phyloP scores from a whole-genome alignment of 768 basidiomycete genomes.

The Boletellus sp. region DNA sequence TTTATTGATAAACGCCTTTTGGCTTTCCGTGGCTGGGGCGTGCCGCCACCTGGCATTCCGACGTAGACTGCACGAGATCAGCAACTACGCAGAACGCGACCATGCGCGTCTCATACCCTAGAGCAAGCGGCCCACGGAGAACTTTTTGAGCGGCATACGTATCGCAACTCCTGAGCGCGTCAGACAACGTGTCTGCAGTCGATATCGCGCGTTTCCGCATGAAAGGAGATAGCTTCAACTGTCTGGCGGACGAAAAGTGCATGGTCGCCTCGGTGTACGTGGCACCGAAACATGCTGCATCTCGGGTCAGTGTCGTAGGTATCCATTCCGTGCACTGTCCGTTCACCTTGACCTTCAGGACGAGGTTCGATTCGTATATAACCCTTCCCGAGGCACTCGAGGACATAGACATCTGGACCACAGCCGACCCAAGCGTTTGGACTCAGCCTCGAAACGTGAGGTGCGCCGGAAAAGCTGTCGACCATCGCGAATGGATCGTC shows the following conservation, averaged over 20 bases:
- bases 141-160: slow-evolving; percentile 59
- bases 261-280: slow-evolving; percentile 52
- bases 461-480: slow-evolving; percentile 45
- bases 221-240: slow-evolving; percentile 51
- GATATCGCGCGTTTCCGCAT: slow-evolving; percentile 50
- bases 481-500: slow-evolving; percentile 68
- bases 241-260: slow-evolving; percentile 41
- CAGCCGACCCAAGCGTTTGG: slow-evolving; percentile 76
- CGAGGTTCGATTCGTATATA: slow-evolving; percentile 58
- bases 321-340: not conserved
- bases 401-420: slow-evolving; percentile 63
- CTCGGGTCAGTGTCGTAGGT: slow-evolving; percentile 3
- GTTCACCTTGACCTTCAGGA: slow-evolving; percentile 35
- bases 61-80: slow-evolving; percentile 42
- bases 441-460: slow-evolving; percentile 54
- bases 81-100: not conserved
- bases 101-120: slow-evolving; percentile 41
- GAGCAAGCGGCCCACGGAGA: slow-evolving; percentile 43
- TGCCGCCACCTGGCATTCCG: slow-evolving; percentile 67
- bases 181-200: slow-evolving; percentile 49
- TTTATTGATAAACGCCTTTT: slow-evolving; percentile 54
- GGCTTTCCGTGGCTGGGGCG: slow-evolving; percentile 55
- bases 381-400: slow-evolving; percentile 73
- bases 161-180: slow-evolving; percentile 67
- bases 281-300: slow-evolving; percentile 42